Conservation (phyloP, 495 filamentous ascomycete genomes). For the Penicillium fimorum region DNA sequence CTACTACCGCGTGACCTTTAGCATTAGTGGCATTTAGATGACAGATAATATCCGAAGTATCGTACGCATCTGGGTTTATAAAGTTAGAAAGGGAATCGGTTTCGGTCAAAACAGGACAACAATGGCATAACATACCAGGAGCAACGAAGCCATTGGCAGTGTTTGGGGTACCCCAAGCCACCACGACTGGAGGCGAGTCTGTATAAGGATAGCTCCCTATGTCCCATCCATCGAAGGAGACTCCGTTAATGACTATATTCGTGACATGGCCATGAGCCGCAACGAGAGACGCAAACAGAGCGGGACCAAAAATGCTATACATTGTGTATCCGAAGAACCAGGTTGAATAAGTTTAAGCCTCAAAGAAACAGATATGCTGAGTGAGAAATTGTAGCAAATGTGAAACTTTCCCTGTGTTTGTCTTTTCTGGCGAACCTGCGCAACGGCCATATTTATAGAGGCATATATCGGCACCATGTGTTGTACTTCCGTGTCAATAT, state of each 20-base stretch:
- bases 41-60: conserved; percentile 63
- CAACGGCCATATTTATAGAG: not conserved
- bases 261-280: conserved; percentile 30
- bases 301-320: not conserved
- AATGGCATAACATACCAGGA: conserved; percentile 24
- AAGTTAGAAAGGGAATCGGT: not conserved
- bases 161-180: conserved; percentile 55
- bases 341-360: conserved; percentile 1
- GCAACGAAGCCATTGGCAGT: conserved; percentile 60
- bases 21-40: conserved; percentile 56
- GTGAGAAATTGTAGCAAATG: not conserved
- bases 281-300: conserved; percentile 17
- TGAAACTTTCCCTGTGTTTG: not conserved
- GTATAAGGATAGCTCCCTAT: conserved; percentile 36
- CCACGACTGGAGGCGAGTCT: conserved; percentile 46
- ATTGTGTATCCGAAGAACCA: not conserved
- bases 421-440: not conserved
- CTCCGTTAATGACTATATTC: conserved; percentile 34
- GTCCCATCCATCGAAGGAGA: conserved; percentile 42
- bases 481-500: not conserved
- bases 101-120: not conserved
- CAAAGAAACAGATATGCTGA: not conserved
- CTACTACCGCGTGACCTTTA: conserved; percentile 49
- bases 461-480: not conserved
- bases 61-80: conserved; percentile 42